A percentile compares a stretch with the other conserved stretches of the same genome.
phyloP scores from a whole-genome alignment of 495 filamentous ascomycete species.

The Bacidia rubella region DNA sequence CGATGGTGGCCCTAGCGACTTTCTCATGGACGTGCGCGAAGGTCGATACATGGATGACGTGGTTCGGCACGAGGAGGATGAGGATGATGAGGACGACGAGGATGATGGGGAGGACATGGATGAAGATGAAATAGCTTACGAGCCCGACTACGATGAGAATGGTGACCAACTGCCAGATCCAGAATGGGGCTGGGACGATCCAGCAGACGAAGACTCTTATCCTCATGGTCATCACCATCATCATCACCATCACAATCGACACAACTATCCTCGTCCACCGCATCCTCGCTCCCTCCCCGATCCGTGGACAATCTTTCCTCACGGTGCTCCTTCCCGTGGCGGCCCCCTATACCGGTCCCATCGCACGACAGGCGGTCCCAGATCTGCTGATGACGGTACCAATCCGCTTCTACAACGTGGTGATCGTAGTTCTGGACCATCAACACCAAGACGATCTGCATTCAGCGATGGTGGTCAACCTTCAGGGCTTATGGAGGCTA shows the following conservation, averaged over 20 bases:
- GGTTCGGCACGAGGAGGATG: constrained; percentile 53
- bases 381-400: constrained; percentile 57
- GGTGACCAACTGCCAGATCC: constrained; percentile 33
- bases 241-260: constrained; percentile 29
- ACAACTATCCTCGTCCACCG: constrained; percentile 25
- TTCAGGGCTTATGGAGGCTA: background rate
- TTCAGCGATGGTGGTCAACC: background rate
- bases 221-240: constrained; percentile 24
- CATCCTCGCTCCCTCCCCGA: constrained; percentile 15
- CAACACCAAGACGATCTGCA: background rate
- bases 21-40: constrained; percentile 14
- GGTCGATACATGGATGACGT: constrained; percentile 39
- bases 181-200: constrained; percentile 41
- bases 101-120: constrained; percentile 63
- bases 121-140: constrained; percentile 49
- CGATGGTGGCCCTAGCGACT: constrained; percentile 5
- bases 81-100: constrained; percentile 42
- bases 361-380: constrained; percentile 33
- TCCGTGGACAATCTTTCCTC: constrained; percentile 24
- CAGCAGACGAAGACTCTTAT: constrained; percentile 28
- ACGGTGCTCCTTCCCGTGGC: constrained; percentile 21
- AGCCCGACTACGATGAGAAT: constrained; percentile 28
- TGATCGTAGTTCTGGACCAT: constrained; percentile 22
- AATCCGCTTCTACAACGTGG: constrained; percentile 55
- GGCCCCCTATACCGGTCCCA: constrained; percentile 39